phyloP scores from a whole-genome alignment of 2,329 filamentous ascomycete genomes.

The Cercospora sp. region DNA sequence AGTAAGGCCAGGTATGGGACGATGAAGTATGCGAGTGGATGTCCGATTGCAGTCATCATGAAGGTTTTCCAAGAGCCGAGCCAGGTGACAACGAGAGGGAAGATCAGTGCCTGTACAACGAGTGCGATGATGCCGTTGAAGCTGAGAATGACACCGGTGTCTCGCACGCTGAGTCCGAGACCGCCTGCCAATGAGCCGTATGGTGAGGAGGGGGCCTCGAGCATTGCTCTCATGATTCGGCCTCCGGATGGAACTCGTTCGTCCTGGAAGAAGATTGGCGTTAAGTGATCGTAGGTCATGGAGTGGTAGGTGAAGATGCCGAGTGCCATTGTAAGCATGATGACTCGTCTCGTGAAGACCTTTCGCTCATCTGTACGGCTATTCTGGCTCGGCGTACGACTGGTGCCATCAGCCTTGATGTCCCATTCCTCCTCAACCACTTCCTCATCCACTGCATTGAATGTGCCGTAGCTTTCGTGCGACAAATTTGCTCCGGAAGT shows the following conservation, averaged over 20 bases:
- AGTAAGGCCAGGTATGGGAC: constrained; percentile 67
- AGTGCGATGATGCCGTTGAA: constrained; percentile 71
- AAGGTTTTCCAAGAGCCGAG: constrained; percentile 69
- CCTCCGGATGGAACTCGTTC: constrained; percentile 51
- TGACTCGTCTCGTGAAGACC: constrained; percentile 64
- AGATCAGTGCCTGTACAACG: constrained; percentile 70
- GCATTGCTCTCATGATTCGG: constrained; percentile 35
- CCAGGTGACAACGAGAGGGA: constrained; percentile 62
- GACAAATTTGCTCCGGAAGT: constrained; percentile 72
- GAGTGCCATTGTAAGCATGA: constrained; percentile 76
- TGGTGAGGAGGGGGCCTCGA: constrained; percentile 24
- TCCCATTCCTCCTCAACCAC: constrained; percentile 55
- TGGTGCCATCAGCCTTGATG: constrained; percentile 50
- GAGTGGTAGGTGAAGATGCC: constrained; percentile 92
- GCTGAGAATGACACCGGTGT: constrained; percentile 68
- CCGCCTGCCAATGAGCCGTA: constrained; percentile 55
- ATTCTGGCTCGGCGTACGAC: constrained; percentile 36
- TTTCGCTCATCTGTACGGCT: constrained; percentile 40
- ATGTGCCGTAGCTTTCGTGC: constrained; percentile 59
- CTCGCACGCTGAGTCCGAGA: constrained; percentile 64
- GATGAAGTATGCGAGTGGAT: constrained; percentile 67
- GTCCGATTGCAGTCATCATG: constrained; percentile 63
- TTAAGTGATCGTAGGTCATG: constrained; percentile 89
- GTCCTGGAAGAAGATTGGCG: constrained; percentile 92
- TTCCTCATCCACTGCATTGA: constrained; percentile 52